Base-by-base conservation (phyloP, 495 filamentous ascomycete species). In the Xylaria castorea region DNA sequence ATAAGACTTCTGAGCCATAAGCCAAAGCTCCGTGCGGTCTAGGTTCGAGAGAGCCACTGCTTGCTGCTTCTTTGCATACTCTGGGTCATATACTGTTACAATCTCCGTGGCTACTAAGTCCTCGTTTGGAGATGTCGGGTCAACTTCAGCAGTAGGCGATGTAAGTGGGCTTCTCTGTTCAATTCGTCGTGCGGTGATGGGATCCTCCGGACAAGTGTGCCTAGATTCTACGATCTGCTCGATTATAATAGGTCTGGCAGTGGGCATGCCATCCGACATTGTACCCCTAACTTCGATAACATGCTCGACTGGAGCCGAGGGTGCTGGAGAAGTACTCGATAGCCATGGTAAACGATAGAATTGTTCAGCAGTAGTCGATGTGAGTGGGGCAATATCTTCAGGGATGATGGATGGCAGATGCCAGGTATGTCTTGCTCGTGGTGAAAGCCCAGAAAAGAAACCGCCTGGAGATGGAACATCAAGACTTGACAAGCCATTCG, bases 381-480 rank as follows among this genome's bases (percentile, higher is more conserved):
- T 91, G 0, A 92, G 92, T 3, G 87, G 88, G 70, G 79, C 81
- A 68, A 78, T 76, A 25, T 84, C 82, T 25, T 80, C 74, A 18
- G 84, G 85, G 40, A 80, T 82, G 74, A 72, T 80, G 58, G 79
- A 66, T n/a, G 85, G 82, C 42, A 85, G 66, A 76, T 87, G 83
- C 94, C 94, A 98, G 5, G 94, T 96, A 76, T 92, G 89, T 66
- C 94, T 87, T 40, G 90, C 89, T 62, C 89, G 87, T 1, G 88
- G 85, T 20, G 88, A 91, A 22, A 98, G 86, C 0, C 92, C 93
- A 25, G 93, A 91, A 80, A 98, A 98, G 85, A 98, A 97, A 0
- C 92, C 93, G 34, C 93, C 92, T 0, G 94, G 94, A 1, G 94
- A 97, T 3, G 94, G 94, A 62, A 98, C 94, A 65, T 93, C 90